Evolutionary conservation across 2,329 filamentous ascomycete species (phyloP).

Genomic region (Aureobasidium sp.): DNA sequence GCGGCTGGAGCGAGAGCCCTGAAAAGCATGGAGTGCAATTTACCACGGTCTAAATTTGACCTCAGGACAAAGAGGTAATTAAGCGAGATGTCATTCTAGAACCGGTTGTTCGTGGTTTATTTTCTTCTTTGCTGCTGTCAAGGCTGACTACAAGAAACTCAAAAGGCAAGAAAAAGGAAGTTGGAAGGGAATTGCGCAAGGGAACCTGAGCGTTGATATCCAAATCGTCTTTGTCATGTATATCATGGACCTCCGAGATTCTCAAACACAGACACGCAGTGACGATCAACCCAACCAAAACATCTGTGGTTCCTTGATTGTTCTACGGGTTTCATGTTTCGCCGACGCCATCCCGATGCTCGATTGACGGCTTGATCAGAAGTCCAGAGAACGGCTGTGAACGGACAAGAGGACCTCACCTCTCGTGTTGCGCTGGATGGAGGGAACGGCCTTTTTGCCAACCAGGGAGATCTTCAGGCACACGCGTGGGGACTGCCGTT

Average conservation of each 20-base stretch:
- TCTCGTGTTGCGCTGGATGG: background rate
- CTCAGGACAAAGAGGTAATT: background rate
- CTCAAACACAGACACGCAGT: background rate
- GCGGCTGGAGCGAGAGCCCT: background rate
- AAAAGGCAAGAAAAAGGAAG: background rate
- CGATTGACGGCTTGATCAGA: background rate
- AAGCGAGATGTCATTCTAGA: background rate
- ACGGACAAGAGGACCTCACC: background rate
- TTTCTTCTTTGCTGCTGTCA: background rate
- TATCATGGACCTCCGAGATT: background rate
- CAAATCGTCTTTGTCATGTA: background rate
- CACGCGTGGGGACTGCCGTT: background rate
- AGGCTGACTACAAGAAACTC: background rate
- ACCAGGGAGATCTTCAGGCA: background rate
- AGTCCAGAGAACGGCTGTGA: background rate
- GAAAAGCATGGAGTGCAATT: background rate
- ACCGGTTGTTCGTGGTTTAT: background rate
- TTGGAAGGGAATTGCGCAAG: background rate
- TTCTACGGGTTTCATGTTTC: background rate
- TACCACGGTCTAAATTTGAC: constrained; percentile 5
- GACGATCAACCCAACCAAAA: constrained; percentile 2
- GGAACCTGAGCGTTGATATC: background rate
- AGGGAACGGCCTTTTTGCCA: background rate
- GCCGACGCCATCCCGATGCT: background rate
- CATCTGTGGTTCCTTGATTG: background rate